Percentiles rank a stretch among this genome's conserved stretches.
phyloP scores from a whole-genome alignment of 306 rosid genomes.

The Phaseolus lunatus region DNA sequence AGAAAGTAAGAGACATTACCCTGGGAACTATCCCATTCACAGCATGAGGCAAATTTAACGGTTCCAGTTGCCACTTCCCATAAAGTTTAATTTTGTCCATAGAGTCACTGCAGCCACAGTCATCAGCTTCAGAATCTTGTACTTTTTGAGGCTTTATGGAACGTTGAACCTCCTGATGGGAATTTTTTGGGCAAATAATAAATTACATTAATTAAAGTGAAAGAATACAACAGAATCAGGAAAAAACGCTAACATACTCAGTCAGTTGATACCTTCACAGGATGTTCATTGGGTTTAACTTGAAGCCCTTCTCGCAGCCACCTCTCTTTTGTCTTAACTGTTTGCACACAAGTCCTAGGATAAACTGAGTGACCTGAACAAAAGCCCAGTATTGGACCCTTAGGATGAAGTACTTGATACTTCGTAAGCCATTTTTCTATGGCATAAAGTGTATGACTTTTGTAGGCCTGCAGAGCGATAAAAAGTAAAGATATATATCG shows the following conservation, averaged over 20 bases:
- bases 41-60: slow-evolving; percentile 81
- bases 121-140: slow-evolving; percentile 67
- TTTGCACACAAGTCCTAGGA: slow-evolving; percentile 88
- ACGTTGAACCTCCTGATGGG: slow-evolving; percentile 65
- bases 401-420: slow-evolving; percentile 88
- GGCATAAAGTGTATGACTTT: slow-evolving; percentile 80
- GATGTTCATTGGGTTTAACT: slow-evolving; percentile 78
- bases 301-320: slow-evolving; percentile 96
- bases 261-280: slow-evolving; percentile 71
- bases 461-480: slow-evolving; percentile 78
- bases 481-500: slow-evolving; percentile 25
- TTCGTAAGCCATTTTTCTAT: slow-evolving; percentile 91
- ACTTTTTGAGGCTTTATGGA: slow-evolving; percentile 62
- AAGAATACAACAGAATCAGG: slow-evolving; percentile 27
- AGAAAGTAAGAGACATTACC: slow-evolving; percentile 54
- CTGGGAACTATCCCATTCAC: slow-evolving; percentile 86
- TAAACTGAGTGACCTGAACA: slow-evolving; percentile 89
- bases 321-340: slow-evolving; percentile 76
- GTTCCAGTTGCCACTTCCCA: slow-evolving; percentile 95
- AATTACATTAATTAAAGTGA: slow-evolving; percentile 18
- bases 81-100: slow-evolving; percentile 68
- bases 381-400: slow-evolving; percentile 87
- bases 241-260: slow-evolving; percentile 32
- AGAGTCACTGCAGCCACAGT: slow-evolving; percentile 55
- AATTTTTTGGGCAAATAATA: slow-evolving; percentile 15